Base-by-base conservation (phyloP, 2,329 filamentous ascomycete genomes). In the Botrytis medusae region DNA sequence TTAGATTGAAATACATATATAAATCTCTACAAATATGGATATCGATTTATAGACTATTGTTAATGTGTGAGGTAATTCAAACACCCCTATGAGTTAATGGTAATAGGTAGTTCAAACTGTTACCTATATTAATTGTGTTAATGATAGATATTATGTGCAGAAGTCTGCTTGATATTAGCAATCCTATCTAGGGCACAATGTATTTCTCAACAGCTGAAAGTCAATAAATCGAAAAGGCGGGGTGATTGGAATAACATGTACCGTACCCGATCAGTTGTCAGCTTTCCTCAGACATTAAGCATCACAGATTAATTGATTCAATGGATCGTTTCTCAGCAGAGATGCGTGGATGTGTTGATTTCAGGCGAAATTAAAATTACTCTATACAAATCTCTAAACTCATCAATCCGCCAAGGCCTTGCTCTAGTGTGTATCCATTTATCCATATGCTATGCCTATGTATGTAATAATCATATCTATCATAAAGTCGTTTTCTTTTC, bases 361-460 rank as follows among this genome's bases (percentile, higher is more conserved):
- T 9, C 51, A 29, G 25, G 37, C 25, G 16, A 63, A 63, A 16
- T n/a, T 29, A n/a, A 40, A 63, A 63, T 42, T 29, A 63, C 61
- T 63, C 25, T 63, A 12, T 63, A 63, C 61, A 63, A 44, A 63
- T 44, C 61, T 63, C 25, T 63, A 63, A 63, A 63, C 61, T 6
- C 7, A 29, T 32, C n/a, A 29, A 20, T 63, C n/a, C 37, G n/a
- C n/a, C 25, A 8, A 29, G 20, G 37, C 37, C 16, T 29, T n/a
- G n/a, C 37, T 63, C 61, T 63, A 63, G 29, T 42, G 16, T 20
- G 25, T n/a, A 22, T 42, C n/a, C 14, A 32, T 32, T 57, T 29
- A 57, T 9, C 51, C 51, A 32, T 25, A 42, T 29, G 16, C 25
- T 29, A 40, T 8, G 25, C 40, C 51, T 40, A 29, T 63, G 37